Evolutionary conservation across 345 rosid genomes (phyloP), one percentile per base, ranked within the genome.

Genomic region (Euphorbia lathyris): DNA sequence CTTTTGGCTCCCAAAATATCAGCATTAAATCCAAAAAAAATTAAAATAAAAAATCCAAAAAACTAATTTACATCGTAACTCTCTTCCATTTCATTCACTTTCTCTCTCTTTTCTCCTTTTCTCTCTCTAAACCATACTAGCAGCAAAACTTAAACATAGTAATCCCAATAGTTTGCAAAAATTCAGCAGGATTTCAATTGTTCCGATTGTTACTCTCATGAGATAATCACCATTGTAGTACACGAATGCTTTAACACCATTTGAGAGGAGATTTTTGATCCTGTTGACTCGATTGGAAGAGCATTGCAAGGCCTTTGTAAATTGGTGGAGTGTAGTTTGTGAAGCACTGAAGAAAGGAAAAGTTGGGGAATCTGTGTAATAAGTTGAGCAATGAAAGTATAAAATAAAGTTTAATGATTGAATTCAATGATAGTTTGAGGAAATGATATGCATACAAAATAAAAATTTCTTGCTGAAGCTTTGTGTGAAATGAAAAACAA

Each of bases 331-430:
- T 27, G 47, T 30, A 17, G 76, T 57, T 47, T 29, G n/a, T 12
- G 27, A 19, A 22, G 71, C 65, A 27, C 66, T 58, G 27, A 43
- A 73, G 50, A 66, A 73, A 47, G 76, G 76, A 9, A 71, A 73
- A 58, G 2, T 58, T 12, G 58, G 52, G 26, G 76, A 73, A 34
- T 73, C 66, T 20, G 66, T 48, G 36, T 66, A 55, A 73, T 66
- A 5, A 73, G 63, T 13, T 66, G 40, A 3, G 60, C 59, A 34
- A 59, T 43, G 53, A 73, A 66, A 34, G 32, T 58, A 63, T 40
- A 7, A 34, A n/a, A n/a, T n/a, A n/a, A n/a, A n/a, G n/a, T n/a
- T n/a, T 34, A 2, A 34, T 34, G 8, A 26, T 22, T 23, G 40
- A n/a, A 38, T 4, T 22, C 0, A 62, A n/a, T 20, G 36, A 55